Evolutionary conservation across 495 filamentous ascomycete species (phyloP).

Genomic region (Hyphodiscus hymeniophilus): DNA sequence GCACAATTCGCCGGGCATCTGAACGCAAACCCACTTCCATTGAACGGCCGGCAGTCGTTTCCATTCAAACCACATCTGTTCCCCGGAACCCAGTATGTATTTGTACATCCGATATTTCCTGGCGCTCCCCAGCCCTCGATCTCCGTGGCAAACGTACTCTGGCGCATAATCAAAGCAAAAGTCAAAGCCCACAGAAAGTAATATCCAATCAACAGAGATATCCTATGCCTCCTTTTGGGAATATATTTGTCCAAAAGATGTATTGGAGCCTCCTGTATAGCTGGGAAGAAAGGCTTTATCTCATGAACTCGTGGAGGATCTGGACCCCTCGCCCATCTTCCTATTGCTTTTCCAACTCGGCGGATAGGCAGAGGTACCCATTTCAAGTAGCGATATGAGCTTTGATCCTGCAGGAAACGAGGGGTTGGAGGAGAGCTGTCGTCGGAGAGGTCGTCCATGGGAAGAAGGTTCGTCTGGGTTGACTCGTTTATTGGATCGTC

Average conservation of each 20-base stretch:
- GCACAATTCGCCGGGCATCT: slow-evolving; percentile 72
- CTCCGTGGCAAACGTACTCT: slow-evolving; percentile 52
- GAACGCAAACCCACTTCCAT: slow-evolving; percentile 59
- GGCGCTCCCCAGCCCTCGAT: slow-evolving; percentile 64
- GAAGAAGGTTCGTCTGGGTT: slow-evolving; percentile 13
- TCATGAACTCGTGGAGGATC: slow-evolving; percentile 51
- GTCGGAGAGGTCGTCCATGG: slow-evolving; percentile 20
- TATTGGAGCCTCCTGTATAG: slow-evolving; percentile 59
- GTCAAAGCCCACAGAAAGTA: slow-evolving; percentile 64
- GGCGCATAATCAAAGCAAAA: slow-evolving; percentile 58
- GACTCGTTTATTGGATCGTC: slow-evolving; percentile 19
- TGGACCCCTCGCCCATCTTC: slow-evolving; percentile 66
- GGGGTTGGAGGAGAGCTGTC: slow-evolving; percentile 25
- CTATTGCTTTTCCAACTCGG: slow-evolving; percentile 32
- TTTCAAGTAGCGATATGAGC: slow-evolving; percentile 25
- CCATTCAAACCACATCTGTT: slow-evolving; percentile 77
- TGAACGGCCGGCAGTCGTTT: slow-evolving; percentile 73
- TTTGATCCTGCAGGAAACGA: slow-evolving; percentile 33
- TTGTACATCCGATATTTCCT: slow-evolving; percentile 57
- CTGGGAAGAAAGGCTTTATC: slow-evolving; percentile 62
- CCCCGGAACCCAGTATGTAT: slow-evolving; percentile 53
- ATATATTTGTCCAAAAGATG: slow-evolving; percentile 51
- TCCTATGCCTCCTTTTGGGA: slow-evolving; percentile 54
- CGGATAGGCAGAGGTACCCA: slow-evolving; percentile 43
- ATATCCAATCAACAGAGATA: slow-evolving; percentile 49